Evolutionary conservation across 2,329 filamentous ascomycete species (phyloP), one percentile per base, ranked within the genome.

Genomic region (Ophiostoma ulmi): DNA sequence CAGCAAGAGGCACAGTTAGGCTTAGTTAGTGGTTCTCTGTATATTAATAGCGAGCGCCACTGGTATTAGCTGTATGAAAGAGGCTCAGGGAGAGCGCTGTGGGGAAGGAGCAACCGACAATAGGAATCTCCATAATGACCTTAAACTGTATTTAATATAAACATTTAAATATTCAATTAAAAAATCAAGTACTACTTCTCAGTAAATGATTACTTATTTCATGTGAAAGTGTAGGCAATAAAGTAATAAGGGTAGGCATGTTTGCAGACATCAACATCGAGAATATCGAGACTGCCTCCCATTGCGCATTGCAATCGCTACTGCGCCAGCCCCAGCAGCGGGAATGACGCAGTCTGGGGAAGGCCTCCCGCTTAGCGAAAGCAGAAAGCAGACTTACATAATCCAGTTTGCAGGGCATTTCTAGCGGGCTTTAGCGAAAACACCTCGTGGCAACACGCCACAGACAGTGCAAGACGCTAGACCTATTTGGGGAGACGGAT

Each of bases 271-370:
- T 1, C 8, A 26, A 8, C 52, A 13, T 20, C 5, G 44, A n/a
- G 20, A 44, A 8, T 26, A 22, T 58, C 22, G 10, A 58, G n/a
- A 26, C 26, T 65, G 63, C 63, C 35, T 65, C 63, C 31, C 36
- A 39, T 65, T 63, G 58, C 61, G 61, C 61, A 17, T 61, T 61
- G 55, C 26, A 31, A 35, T 35, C 48, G 17, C 44, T 52, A 22
- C 63, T 39, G 63, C 36, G 63, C 31, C 63, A 65, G 63, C 63
- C 63, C 39, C 63, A 65, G 17, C 14, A 55, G 39, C 39, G 39
- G 39, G 39, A 11, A 39, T 65, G 63, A 65, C 36, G 63, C 63
- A 65, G 63, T 65, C 63, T 65, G 63, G 63, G 61, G 35, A 65
- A 65, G 63, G 63, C 63, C 36, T 65, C 63, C 63, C 22, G 38